Base-by-base conservation (phyloP, 2,329 filamentous ascomycete genomes). In the Zarea fungicola region DNA sequence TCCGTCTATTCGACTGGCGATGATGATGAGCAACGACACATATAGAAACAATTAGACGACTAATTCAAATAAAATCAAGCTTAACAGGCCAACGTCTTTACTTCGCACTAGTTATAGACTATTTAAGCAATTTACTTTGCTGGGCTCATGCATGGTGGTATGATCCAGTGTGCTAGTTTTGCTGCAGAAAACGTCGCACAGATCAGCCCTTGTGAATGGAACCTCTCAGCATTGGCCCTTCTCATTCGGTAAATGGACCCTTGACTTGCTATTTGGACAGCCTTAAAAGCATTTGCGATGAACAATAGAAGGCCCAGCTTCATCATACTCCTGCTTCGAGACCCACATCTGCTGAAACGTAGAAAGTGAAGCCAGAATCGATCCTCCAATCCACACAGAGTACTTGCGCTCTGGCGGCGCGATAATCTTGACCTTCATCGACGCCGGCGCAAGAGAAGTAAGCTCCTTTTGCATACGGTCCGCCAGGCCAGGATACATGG, bases 271-370 rank as follows among this genome's bases (percentile, higher is more conserved):
- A n/a, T n/a, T n/a, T n/a, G n/a, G n/a, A n/a, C n/a, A n/a, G n/a
- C 83, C 85, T 96, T 96, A 96, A 87, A 96, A 96, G 89, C 92
- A 96, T 89, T 96, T 97, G 86, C 91, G 89, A 87, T 97, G 92
- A 68, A 97, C 92, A 71, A 97, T 97, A 69, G 91, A 96, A 66
- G 92, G 93, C 78, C 92, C 92, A 75, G 87, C 93, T 89, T 97
- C 93, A 81, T 99, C 93, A 85, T 97, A 97, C 83, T 97, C 92
- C 81, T 99, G 93, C 90, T 99, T 99, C 67, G 93, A 99, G 85
- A 99, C 97, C 93, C 93, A 99, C 93, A 99, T 99, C 81, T 99
- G 93, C 84, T 99, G 93, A 92, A 99, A 99, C 76, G 93, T 99
- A 64, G 93, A 99, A 67, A 99, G 88, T 59, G 93, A 99, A 65